Percentiles rank a stretch among this genome's conserved stretches.
Evolutionary conservation across 148 eudicot genomes (phyloP).

Genomic region (Talinum fruticosum): DNA sequence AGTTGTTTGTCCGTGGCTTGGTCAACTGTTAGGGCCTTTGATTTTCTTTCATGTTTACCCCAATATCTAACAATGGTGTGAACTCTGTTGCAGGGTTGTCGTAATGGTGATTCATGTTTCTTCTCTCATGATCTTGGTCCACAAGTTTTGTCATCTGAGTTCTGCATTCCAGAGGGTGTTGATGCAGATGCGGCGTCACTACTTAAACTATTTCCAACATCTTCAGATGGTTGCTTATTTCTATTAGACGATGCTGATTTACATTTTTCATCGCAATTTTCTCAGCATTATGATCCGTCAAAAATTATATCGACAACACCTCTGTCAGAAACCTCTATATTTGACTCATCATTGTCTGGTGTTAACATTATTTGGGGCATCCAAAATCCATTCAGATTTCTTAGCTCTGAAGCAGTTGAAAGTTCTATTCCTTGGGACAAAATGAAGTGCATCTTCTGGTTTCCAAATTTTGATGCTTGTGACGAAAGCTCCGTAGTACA

Average conservation of each 20-base stretch:
- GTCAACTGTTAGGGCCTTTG: not conserved
- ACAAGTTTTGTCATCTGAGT: constrained; percentile 27
- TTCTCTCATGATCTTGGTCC: constrained; percentile 61
- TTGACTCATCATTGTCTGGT: constrained; percentile 40
- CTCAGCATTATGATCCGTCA: constrained; percentile 48
- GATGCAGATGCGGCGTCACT: constrained; percentile 40
- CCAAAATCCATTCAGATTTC: constrained; percentile 44
- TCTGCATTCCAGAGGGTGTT: constrained; percentile 55
- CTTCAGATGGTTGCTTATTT: constrained; percentile 45
- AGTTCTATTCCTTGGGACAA: constrained; percentile 59
- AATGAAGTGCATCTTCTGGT: constrained; percentile 71
- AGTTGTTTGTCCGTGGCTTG: not conserved
- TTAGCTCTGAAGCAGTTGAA: constrained; percentile 34
- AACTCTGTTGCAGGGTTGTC: constrained; percentile 72
- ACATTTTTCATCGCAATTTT: constrained; percentile 50
- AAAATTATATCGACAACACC: constrained; percentile 62
- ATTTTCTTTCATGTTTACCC: constrained; percentile 2
- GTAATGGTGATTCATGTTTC: constrained; percentile 64
- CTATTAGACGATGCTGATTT: constrained; percentile 62
- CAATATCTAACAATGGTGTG: not conserved
- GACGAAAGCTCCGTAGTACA: constrained; percentile 46
- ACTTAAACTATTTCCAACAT: constrained; percentile 42
- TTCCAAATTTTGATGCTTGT: constrained; percentile 42
- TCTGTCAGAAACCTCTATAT: constrained; percentile 28
- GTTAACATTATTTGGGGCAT: constrained; percentile 48